These are phyloP conservation scores for Sphaerulina populicola DNA, from an alignment of 2,329 filamentous ascomycete species.

Conservation along the genomic window DNA sequence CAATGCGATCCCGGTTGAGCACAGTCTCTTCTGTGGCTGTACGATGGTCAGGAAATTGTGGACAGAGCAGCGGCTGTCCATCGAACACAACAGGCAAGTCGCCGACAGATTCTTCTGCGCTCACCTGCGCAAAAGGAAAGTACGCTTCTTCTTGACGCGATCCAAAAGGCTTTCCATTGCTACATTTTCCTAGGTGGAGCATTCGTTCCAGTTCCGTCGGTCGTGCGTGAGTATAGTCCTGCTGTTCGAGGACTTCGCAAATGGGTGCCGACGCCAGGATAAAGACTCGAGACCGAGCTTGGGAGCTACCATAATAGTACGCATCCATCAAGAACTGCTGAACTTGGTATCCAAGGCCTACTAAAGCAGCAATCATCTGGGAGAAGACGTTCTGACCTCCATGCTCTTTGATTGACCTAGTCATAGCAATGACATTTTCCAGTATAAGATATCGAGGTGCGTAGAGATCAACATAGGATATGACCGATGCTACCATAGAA, in stretches of 20 bases:
- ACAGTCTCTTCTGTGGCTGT: slow-evolving; percentile 38
- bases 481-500: slow-evolving; percentile 68
- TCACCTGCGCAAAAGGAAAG: slow-evolving; percentile 55
- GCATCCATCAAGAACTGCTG: slow-evolving; percentile 61
- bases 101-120: slow-evolving; percentile 45
- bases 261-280: slow-evolving; percentile 63
- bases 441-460: slow-evolving; percentile 65
- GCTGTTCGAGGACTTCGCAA: slow-evolving; percentile 48
- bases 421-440: slow-evolving; percentile 67
- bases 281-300: slow-evolving; percentile 60
- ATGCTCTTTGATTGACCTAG: slow-evolving; percentile 33
- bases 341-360: slow-evolving; percentile 69
- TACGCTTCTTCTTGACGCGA: slow-evolving; percentile 39
- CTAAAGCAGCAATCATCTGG: slow-evolving; percentile 63
- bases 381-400: slow-evolving; percentile 58
- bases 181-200: slow-evolving; percentile 48
- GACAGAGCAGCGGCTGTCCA: slow-evolving; percentile 52
- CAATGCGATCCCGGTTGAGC: slow-evolving; percentile 42
- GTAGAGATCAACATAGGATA: slow-evolving; percentile 65
- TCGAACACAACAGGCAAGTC: slow-evolving; percentile 59
- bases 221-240: slow-evolving; percentile 56
- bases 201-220: slow-evolving; percentile 32
- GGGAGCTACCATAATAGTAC: slow-evolving; percentile 59
- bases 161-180: slow-evolving; percentile 54
- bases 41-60: slow-evolving; percentile 61